Conservation (phyloP, 2,329 filamentous ascomycete genomes). For the Xylaria sp. region DNA sequence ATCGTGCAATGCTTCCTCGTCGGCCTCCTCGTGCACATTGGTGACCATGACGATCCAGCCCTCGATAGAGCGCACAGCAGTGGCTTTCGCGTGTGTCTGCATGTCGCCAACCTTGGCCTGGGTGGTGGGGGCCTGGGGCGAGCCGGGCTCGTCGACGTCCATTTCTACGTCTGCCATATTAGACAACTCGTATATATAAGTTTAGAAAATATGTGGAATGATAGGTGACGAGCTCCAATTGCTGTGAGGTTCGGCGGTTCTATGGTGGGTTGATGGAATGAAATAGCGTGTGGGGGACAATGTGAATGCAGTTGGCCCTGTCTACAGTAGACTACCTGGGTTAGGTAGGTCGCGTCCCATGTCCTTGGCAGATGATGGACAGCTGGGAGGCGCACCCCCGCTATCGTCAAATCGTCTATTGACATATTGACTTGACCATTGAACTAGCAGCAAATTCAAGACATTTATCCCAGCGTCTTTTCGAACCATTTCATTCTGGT, state of each 20-base stretch:
- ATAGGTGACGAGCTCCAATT: background rate
- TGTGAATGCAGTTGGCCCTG: background rate
- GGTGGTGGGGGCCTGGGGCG: slow-evolving; percentile 44
- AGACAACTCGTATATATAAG: background rate
- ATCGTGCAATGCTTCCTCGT: slow-evolving; percentile 84
- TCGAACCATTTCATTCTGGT: too few relatives aligned
- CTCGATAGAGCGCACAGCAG: slow-evolving; percentile 85
- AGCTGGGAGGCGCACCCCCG: background rate
- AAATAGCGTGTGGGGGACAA: slow-evolving; percentile 4
- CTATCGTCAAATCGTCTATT: background rate
- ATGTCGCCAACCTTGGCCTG: slow-evolving; percentile 69
- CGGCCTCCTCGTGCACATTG: slow-evolving; percentile 88
- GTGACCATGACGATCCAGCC: slow-evolving; percentile 90
- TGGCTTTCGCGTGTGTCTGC: slow-evolving; percentile 77
- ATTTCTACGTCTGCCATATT: slow-evolving; percentile 67
- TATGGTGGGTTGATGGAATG: slow-evolving; percentile 15
- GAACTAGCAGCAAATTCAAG: too few relatives aligned
- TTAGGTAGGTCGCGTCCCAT: background rate
- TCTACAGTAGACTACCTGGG: background rate
- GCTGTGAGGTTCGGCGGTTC: background rate
- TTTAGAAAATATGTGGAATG: background rate
- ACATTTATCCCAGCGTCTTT: too few relatives aligned
- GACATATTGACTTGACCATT: too few relatives aligned
- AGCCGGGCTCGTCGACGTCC: slow-evolving; percentile 65
- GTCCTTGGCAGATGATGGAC: background rate